These are phyloP conservation scores for Alternaria infectoria DNA, from an alignment of 2,329 filamentous ascomycete genomes.

Conservation along the genomic window DNA sequence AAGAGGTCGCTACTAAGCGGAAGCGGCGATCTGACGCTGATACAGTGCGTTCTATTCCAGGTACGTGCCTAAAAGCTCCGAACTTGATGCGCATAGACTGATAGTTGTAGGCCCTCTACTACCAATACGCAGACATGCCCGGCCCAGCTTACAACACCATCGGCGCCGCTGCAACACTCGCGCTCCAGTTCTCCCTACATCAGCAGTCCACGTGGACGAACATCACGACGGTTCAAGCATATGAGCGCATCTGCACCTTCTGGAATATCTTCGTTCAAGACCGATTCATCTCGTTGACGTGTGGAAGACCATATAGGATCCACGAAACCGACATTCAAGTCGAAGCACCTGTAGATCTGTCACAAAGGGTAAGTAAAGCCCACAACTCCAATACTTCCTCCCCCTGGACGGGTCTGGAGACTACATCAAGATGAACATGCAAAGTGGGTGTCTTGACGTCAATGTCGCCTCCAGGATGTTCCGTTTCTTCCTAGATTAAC, in stretches of 20 bases:
- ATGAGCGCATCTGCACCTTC: slow-evolving; percentile 35
- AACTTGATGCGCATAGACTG: background rate
- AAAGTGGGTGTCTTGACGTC: background rate
- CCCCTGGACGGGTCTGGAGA: background rate
- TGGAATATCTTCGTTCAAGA: slow-evolving; percentile 39
- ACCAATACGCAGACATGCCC: slow-evolving; percentile 32
- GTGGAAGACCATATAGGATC: slow-evolving; percentile 38
- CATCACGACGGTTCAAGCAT: slow-evolving; percentile 19
- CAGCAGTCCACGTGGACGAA: slow-evolving; percentile 30
- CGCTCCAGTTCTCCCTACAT: slow-evolving; percentile 39
- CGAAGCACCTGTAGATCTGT: slow-evolving; percentile 25
- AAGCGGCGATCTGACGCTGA: slow-evolving; percentile 27
- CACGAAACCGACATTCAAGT: slow-evolving; percentile 37
- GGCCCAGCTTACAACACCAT: slow-evolving; percentile 39
- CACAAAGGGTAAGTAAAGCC: slow-evolving; percentile 22
- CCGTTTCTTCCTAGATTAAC: background rate
- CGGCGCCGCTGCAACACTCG: slow-evolving; percentile 34
- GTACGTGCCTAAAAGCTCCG: slow-evolving; percentile 12
- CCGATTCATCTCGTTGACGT: slow-evolving; percentile 38
- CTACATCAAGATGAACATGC: background rate
- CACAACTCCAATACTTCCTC: too few relatives aligned
- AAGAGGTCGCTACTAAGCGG: slow-evolving; percentile 29
- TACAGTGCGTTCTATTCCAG: slow-evolving; percentile 39
- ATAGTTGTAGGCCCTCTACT: slow-evolving; percentile 35
- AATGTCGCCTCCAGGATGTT: background rate